Evolutionary conservation across 2,329 filamentous ascomycete species (phyloP).

Genomic region (Aspergillus quadricinctus): DNA sequence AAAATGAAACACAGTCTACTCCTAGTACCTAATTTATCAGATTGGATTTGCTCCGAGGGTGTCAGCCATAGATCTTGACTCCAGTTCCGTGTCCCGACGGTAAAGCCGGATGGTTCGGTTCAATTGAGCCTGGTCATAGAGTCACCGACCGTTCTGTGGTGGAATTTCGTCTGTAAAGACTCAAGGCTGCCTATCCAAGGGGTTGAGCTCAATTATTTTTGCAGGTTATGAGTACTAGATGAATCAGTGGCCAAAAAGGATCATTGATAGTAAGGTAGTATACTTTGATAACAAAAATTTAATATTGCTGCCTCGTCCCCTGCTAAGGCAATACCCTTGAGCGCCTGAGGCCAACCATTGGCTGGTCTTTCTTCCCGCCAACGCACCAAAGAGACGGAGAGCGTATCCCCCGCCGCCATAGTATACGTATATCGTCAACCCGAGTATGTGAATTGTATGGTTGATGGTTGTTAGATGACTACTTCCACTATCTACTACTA

Average conservation of each 20-base stretch:
- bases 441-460: not conserved
- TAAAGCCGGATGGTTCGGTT: not conserved
- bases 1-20: not conserved
- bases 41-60: not conserved
- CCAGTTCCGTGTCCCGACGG: not conserved
- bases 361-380: conserved; percentile 4
- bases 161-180: not conserved
- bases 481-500: not conserved
- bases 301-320: not conserved
- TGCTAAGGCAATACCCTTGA: not conserved
- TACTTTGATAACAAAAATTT: too few species aligned
- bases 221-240: too few species aligned
- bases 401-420: not conserved
- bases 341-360: not conserved
- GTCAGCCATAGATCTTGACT: not conserved
- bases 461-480: not conserved
- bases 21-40: not conserved
- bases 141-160: not conserved
- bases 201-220: not conserved
- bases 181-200: not conserved
- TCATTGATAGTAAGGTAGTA: too few species aligned
- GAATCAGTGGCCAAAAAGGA: too few species aligned
- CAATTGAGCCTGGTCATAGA: not conserved
- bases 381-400: not conserved
- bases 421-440: not conserved